phyloP scores from a whole-genome alignment of 169 alveolate species.

The Sarcocystis neurona region DNA sequence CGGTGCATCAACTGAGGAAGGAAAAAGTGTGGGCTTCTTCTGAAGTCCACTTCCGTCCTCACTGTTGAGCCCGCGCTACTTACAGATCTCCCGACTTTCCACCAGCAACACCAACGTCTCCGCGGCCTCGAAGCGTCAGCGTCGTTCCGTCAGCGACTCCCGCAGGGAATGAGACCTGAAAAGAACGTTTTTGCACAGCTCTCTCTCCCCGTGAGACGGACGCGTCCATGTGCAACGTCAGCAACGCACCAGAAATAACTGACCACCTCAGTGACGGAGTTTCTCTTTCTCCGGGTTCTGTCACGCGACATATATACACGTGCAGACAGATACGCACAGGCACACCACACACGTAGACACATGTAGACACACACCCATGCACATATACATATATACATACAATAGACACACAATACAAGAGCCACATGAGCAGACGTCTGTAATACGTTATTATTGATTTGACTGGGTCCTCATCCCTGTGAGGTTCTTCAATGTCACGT shows the following conservation, averaged over 20 bases:
- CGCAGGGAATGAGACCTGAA: conserved; percentile 20
- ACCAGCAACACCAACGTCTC: conserved; percentile 15
- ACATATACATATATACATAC: not conserved
- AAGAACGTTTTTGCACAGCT: not conserved
- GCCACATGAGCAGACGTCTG: not conserved
- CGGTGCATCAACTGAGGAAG: not conserved
- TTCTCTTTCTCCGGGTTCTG: not conserved
- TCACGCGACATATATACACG: not conserved
- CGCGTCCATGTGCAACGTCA: not conserved
- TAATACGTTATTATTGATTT: too few species aligned
- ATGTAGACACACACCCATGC: not conserved
- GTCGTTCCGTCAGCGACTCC: conserved; percentile 30
- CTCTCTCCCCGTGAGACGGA: not conserved
- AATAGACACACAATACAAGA: too few species aligned
- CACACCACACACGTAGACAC: not conserved
- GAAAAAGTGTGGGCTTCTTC: not conserved
- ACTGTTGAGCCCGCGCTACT: not conserved
- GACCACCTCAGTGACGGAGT: not conserved
- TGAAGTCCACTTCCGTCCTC: not conserved
- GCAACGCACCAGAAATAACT: not conserved
- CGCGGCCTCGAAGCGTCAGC: conserved; percentile 7
- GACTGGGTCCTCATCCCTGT: too few species aligned
- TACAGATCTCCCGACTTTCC: conserved; percentile 29
- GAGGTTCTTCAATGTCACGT: too few species aligned
- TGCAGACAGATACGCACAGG: not conserved